Conservation (phyloP, 83 land plant genomes). For the Picea engelmannii region DNA sequence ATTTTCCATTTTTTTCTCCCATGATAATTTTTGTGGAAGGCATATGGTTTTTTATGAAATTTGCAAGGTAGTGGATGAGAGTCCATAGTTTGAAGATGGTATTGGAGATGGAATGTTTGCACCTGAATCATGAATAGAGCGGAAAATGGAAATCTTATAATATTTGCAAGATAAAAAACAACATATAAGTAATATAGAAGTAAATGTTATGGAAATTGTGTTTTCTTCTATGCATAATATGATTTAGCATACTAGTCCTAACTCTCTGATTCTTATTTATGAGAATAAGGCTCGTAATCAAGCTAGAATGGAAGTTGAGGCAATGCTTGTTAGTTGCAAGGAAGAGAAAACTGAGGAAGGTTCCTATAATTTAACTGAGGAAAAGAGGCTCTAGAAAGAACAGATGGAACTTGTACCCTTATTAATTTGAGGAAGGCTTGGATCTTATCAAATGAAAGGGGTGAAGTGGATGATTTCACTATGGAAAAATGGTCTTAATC, state of each 20-base stretch:
- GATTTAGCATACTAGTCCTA: not conserved
- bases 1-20: not conserved
- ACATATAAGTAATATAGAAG: not conserved
- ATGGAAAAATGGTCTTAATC: slow-evolving; percentile 95
- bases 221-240: not conserved
- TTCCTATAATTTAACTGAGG: slow-evolving; percentile 56
- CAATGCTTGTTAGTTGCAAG: slow-evolving; percentile 55
- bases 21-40: not conserved
- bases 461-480: slow-evolving; percentile 93
- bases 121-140: not conserved
- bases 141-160: not conserved
- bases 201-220: not conserved
- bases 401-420: slow-evolving; percentile 80
- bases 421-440: slow-evolving; percentile 86
- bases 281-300: slow-evolving; percentile 25
- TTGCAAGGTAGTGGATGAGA: not conserved
- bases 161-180: not conserved
- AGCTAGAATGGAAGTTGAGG: slow-evolving; percentile 67
- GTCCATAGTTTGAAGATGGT: not conserved
- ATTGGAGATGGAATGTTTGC: not conserved
- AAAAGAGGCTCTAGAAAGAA: slow-evolving; percentile 67
- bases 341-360: slow-evolving; percentile 25
- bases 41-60: not conserved
- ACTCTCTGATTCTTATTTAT: not conserved
- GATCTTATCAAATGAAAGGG: slow-evolving; percentile 86